Conservation (phyloP, 768 basidiomycete genomes). For the Russula ochroleuca region DNA sequence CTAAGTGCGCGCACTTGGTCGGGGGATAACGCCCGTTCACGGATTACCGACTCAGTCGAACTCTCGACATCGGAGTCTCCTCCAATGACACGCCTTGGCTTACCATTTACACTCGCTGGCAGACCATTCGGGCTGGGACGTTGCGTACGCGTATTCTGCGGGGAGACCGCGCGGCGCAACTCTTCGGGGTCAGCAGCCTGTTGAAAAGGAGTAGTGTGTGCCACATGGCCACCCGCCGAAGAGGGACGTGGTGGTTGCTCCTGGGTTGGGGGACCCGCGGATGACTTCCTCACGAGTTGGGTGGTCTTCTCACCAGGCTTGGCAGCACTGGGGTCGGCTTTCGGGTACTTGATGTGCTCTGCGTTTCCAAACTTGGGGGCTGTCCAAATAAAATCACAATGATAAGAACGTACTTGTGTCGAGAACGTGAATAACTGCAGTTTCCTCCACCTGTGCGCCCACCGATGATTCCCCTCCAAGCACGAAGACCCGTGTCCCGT, state of each 20-base stretch:
- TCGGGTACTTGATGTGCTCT: constrained; percentile 90
- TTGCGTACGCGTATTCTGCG: constrained; percentile 45
- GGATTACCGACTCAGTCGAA: constrained; percentile 41
- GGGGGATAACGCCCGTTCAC: constrained; percentile 53
- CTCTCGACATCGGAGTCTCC: constrained; percentile 57
- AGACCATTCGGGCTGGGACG: constrained; percentile 43
- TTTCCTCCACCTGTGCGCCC: constrained; percentile 70
- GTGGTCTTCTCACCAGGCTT: constrained; percentile 35
- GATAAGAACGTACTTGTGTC: constrained; percentile 78
- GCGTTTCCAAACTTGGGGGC: constrained; percentile 6
- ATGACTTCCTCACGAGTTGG: constrained; percentile 44
- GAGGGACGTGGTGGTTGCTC: constrained; percentile 23
- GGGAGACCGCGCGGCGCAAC: constrained; percentile 63
- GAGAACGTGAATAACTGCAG: constrained; percentile 78
- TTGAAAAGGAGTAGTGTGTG: constrained; percentile 58
- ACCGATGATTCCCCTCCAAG: constrained; percentile 91
- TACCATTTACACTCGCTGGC: constrained; percentile 36
- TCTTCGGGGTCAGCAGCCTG: constrained; percentile 49
- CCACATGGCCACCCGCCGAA: constrained; percentile 34
- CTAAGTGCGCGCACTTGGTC: constrained; percentile 56
- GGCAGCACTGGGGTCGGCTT: constrained; percentile 50
- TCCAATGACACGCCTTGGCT: constrained; percentile 45
- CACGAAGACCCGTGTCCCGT: constrained; percentile 84
- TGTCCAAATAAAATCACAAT: background rate
- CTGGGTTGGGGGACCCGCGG: constrained; percentile 32